Percentiles rank a stretch among this genome's conserved stretches.
Evolutionary conservation across 106 monocot genomes (phyloP).

Genomic region (Vanilla planifolia): DNA sequence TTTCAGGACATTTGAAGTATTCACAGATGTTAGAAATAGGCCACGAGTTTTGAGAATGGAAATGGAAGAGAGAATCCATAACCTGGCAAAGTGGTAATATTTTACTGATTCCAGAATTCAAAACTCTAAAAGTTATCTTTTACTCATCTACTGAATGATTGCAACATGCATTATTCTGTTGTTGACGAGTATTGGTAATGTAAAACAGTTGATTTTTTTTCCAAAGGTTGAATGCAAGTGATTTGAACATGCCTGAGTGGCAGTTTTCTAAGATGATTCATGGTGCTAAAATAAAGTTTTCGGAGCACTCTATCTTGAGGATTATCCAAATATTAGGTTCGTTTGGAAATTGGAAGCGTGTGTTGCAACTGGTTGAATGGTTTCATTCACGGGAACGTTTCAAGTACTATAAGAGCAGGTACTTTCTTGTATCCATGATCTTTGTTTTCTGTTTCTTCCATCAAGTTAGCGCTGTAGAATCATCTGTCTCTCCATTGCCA

Average conservation of each 20-base stretch:
- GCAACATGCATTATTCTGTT: not conserved
- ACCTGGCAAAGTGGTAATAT: constrained; percentile 70
- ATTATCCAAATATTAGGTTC: constrained; percentile 79
- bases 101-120: not conserved
- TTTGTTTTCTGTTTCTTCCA: too few relatives aligned
- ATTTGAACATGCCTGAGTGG: constrained; percentile 91
- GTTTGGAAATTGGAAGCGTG: constrained; percentile 81
- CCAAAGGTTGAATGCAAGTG: constrained; percentile 77
- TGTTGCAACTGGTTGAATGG: constrained; percentile 94
- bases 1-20: constrained; percentile 84
- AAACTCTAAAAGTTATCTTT: not conserved
- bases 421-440: too few relatives aligned
- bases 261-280: constrained; percentile 86
- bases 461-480: too few relatives aligned
- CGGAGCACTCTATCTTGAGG: constrained; percentile 87
- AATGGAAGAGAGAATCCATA: constrained; percentile 79
- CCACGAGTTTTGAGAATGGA: constrained; percentile 84
- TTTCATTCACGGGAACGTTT: constrained; percentile 74
- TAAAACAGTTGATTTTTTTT: not conserved
- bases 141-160: not conserved
- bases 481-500: too few relatives aligned
- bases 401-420: constrained; percentile 93
- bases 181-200: not conserved
- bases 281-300: constrained; percentile 75
- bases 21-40: constrained; percentile 86